Base-by-base conservation (phyloP, 2,329 filamentous ascomycete species). In the Cercospora janseana region DNA sequence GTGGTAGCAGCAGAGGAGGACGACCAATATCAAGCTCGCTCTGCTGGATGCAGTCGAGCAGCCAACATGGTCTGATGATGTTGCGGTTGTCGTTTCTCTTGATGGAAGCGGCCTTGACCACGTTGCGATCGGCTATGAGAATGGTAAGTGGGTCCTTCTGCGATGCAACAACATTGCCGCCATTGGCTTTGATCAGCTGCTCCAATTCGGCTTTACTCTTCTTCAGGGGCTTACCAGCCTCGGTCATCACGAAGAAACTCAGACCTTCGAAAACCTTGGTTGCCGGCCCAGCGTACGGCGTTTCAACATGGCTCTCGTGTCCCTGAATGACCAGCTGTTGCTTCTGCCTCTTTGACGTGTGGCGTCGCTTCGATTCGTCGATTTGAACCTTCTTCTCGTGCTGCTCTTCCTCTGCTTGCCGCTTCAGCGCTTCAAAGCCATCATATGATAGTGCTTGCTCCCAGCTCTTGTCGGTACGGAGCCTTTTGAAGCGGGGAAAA, bases 391-490 rank as follows among this genome's bases (percentile, higher is more conserved):
- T 79, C 60, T 89, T 89, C 34, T 88, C 82, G 38, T 84, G 79
- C 4, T 80, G 76, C 56, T 88, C 84, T n/a, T 82, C 76, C 52
- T 93, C 85, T 1, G 82, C 83, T 15, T 79, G 79, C 4, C 74
- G 74, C 57, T 87, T 86, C 12, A 96, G 71, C 6, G 85, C 79
- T 13, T 84, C 70, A 61, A 96, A 95, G 37, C 90, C 87, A 37
- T 88, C 80, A 1, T 88, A 73, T 1, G 87, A 87, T 2, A 97
- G 75, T 0, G 88, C 88, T 26, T 82, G 81, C 40, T 87, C 78
- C 92, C 93, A 98, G 49, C 79, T 75, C 59, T 91, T 89, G 68
- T 97, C 93, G n/a, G 80, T 77, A 3, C 90, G 81, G 4, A 97
- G 71, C 27, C 78, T 79, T 56, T 89, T 89, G 70, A 97, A 95